Evolutionary conservation across 371 early-diverging fungal genomes (phyloP).

Genomic region (Choanephora cucurbitarum): DNA sequence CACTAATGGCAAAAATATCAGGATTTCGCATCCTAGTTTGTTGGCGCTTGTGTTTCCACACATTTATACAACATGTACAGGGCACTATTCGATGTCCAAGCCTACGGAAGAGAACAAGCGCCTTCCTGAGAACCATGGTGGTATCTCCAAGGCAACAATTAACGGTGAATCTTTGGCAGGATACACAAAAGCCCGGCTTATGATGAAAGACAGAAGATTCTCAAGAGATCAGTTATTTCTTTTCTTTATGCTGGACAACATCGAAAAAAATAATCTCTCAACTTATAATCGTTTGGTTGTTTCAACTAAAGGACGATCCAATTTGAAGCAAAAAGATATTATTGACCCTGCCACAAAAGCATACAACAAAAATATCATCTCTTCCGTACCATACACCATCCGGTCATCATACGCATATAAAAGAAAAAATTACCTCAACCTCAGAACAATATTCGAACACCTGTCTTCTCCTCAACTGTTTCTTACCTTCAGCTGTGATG

Average conservation of each 20-base stretch:
- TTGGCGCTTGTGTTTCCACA: slow-evolving; percentile 4
- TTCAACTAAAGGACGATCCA: background rate
- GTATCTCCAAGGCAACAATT: background rate
- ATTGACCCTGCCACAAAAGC: background rate
- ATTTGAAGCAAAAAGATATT: background rate
- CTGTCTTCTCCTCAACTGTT: slow-evolving; percentile 9
- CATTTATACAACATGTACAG: background rate
- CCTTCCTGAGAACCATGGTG: background rate
- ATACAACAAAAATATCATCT: background rate
- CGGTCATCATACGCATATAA: slow-evolving; percentile 5
- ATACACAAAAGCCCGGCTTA: background rate
- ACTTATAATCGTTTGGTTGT: background rate
- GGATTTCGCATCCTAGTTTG: background rate
- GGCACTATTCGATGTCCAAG: slow-evolving; percentile 4
- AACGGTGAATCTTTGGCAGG: background rate
- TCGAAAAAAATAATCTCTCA: background rate
- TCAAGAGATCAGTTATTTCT: slow-evolving; percentile 3
- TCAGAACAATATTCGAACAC: background rate
- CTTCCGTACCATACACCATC: background rate
- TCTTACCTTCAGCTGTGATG: slow-evolving; percentile 9
- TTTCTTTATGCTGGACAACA: slow-evolving; percentile 6
- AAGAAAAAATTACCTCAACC: slow-evolving; percentile 1
- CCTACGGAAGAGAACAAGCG: background rate
- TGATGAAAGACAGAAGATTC: slow-evolving; percentile 4
- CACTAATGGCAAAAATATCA: background rate